phyloP scores from a whole-genome alignment of 139 green algal species.

The Gonium pectorale region DNA sequence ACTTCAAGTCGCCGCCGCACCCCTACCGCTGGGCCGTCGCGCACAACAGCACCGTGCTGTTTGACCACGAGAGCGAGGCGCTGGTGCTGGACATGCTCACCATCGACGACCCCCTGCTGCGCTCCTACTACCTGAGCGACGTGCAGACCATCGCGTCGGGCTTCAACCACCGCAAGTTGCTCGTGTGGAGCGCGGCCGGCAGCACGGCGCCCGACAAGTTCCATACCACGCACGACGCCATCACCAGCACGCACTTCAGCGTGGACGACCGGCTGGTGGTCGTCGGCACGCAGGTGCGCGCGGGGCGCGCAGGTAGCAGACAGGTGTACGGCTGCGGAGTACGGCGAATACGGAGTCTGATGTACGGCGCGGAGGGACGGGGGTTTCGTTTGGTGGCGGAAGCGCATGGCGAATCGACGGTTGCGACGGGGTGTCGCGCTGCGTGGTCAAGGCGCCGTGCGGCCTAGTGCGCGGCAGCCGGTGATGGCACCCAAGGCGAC shows the following conservation, averaged over 20 bases:
- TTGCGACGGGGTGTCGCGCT: too few species aligned
- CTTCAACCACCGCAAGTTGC: slow-evolving; percentile 53
- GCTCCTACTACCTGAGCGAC: slow-evolving; percentile 59
- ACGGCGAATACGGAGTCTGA: too few species aligned
- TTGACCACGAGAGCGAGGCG: slow-evolving; percentile 62
- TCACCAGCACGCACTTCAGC: slow-evolving; percentile 61
- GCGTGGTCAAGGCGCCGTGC: too few species aligned
- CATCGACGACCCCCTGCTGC: slow-evolving; percentile 55
- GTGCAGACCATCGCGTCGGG: slow-evolving; percentile 46
- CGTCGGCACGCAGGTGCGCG: slow-evolving; percentile 56
- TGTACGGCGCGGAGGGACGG: too few species aligned
- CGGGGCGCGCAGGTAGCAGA: too few species aligned
- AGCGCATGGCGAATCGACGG: too few species aligned
- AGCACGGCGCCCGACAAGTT: slow-evolving; percentile 61
- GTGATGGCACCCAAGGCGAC: slow-evolving; percentile 90
- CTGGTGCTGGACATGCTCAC: slow-evolving; percentile 63
- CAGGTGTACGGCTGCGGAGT: too few species aligned
- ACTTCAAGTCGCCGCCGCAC: slow-evolving; percentile 51
- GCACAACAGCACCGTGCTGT: slow-evolving; percentile 58
- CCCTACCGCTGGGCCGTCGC: slow-evolving; percentile 48
- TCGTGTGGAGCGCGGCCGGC: slow-evolving; percentile 58
- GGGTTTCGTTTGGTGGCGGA: too few species aligned
- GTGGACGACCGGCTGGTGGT: slow-evolving; percentile 57
- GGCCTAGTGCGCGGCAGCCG: slow-evolving; percentile 76
- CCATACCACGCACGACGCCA: slow-evolving; percentile 68